phyloP scores from a whole-genome alignment of 2,329 filamentous ascomycete genomes.

The Scedosporium apiospermum region DNA sequence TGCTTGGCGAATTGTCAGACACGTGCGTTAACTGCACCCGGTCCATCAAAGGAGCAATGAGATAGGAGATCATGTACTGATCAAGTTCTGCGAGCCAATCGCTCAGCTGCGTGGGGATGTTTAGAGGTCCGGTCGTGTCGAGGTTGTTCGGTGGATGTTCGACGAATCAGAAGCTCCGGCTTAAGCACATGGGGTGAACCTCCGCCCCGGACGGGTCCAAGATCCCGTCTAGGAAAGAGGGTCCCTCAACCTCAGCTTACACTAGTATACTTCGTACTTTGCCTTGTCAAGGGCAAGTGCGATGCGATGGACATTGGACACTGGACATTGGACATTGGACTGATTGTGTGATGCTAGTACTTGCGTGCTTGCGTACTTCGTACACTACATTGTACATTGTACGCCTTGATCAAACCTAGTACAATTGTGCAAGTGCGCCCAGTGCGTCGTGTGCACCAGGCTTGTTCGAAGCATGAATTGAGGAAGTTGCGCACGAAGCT shows the following conservation, averaged over 20 bases:
- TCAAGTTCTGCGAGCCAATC: slow-evolving; percentile 2
- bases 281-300: not conserved
- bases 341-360: no score
- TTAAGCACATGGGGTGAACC: slow-evolving; percentile 3
- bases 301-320: no score
- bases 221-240: not conserved
- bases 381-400: no score
- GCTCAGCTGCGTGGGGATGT: slow-evolving; percentile 1
- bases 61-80: not conserved
- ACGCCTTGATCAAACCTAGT: no score
- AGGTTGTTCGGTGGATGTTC: not conserved
- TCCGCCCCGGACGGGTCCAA: not conserved
- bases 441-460: no score
- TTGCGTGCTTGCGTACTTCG: no score
- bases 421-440: no score
- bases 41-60: not conserved
- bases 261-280: not conserved
- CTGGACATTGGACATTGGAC: no score
- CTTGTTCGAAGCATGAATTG: no score
- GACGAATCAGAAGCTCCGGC: slow-evolving; percentile 6
- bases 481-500: no score
- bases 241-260: not conserved
- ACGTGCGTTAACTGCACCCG: not conserved
- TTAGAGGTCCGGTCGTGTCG: not conserved
- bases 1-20: not conserved